Percentiles rank a stretch among this genome's conserved stretches.
These are phyloP conservation scores for Neurospora tetrasperma DNA, from an alignment of 495 filamentous ascomycete species.

Conservation along the genomic window DNA sequence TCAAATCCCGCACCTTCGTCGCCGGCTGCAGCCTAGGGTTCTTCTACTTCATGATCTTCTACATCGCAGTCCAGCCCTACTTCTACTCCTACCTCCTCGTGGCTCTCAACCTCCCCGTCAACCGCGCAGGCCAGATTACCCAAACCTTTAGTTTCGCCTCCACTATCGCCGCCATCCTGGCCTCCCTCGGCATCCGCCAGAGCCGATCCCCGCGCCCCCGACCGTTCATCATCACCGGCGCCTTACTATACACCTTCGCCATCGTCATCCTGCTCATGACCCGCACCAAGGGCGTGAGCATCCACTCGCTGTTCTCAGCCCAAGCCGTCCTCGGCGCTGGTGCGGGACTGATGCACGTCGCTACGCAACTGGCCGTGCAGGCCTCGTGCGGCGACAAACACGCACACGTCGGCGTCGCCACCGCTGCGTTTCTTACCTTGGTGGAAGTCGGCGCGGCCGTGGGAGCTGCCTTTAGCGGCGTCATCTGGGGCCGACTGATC, in stretches of 20 bases:
- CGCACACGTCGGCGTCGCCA: conserved; percentile 49
- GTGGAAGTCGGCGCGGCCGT: conserved; percentile 51
- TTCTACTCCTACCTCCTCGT: conserved; percentile 55
- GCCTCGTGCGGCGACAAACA: conserved; percentile 36
- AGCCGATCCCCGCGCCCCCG: conserved; percentile 25
- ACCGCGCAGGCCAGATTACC: conserved; percentile 41
- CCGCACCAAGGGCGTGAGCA: conserved; percentile 37
- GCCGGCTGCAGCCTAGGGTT: conserved; percentile 49
- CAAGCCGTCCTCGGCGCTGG: conserved; percentile 63
- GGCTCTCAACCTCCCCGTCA: conserved; percentile 47
- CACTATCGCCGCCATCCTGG: conserved; percentile 40
- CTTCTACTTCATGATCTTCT: conserved; percentile 51
- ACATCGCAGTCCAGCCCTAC: conserved; percentile 50
- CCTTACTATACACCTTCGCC: conserved; percentile 50
- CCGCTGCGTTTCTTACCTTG: conserved; percentile 49
- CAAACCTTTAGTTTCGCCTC: conserved; percentile 44
- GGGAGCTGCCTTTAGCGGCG: conserved; percentile 48
- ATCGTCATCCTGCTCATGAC: conserved; percentile 58
- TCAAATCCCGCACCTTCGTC: conserved; percentile 51
- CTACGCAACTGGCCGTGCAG: conserved; percentile 51
- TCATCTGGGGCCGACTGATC: conserved; percentile 53
- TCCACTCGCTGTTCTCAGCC: conserved; percentile 53
- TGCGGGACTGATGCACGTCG: conserved; percentile 45
- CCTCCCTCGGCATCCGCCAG: conserved; percentile 45
- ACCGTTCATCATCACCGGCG: conserved; percentile 35